Base-by-base conservation (phyloP, 1,139 yeast genomes). In the Saccharomyces hybrid region DNA sequence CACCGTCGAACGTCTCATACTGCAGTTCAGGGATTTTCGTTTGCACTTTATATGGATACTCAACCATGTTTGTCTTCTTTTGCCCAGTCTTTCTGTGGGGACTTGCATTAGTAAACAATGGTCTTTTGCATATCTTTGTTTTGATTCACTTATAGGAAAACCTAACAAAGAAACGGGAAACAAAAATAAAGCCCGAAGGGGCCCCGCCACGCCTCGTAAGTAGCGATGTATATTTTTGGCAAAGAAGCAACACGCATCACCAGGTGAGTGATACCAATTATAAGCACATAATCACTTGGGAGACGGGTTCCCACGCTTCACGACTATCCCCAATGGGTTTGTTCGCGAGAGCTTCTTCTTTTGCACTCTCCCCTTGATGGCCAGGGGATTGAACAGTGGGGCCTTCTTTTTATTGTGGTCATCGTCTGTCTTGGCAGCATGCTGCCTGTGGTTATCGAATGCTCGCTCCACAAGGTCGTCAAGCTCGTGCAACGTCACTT, bases 1-100 rank as follows among this genome's bases (percentile, higher is more conserved):
- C 67, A 31, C 63, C 67, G 51, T 67, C 55, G 54, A 62, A 66
- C 16, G 57, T 54, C 50, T 63, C 64, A 52, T 62, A 61, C 52
- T 65, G 58, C 8, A 62, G 54, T 16, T 56, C 56, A 3, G 71
- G 71, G 25, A 57, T 57, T 5, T 46, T 27, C 8, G 69, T 64
- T 44, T 55, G 29, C 14, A 59, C 49, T 31, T 56, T 56, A 53
- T 65, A 67, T 5, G 70, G 70, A 54, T 58, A 65, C 5, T 52
- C 44, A 31, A 13, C 27, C 50, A 48, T 48, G 23, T 3, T 19
- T 19, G 23, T 13, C 6, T 14, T 48, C 25, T 48, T 25, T 14
- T 29, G 16, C 11, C 23, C 23, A 19, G 23, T 9, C 19, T 25
- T 8, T 28, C 2, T 46, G 23, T 23, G 26, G 11, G 2, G 11